Conservation (phyloP, 1,284 basidiomycete species). For the Xerocomus minutiporus region DNA sequence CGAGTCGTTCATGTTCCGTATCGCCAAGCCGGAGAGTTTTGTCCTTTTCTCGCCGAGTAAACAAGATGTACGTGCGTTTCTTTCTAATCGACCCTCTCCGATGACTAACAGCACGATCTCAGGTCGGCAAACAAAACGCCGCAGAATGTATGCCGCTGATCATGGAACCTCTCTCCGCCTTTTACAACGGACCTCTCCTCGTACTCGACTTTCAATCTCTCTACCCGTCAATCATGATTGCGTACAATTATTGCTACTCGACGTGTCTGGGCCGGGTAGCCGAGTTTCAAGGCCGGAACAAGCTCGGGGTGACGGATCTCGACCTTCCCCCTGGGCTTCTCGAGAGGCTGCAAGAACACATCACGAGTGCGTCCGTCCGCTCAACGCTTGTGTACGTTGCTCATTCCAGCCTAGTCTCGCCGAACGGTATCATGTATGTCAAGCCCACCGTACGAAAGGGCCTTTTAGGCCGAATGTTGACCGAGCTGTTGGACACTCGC, state of each 20-base stretch:
- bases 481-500: constrained; percentile 90
- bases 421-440: constrained; percentile 93
- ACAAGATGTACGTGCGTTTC: constrained; percentile 53
- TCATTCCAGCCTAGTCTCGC: constrained; percentile 61
- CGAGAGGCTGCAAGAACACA: constrained; percentile 64
- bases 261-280: constrained; percentile 90
- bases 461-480: constrained; percentile 87
- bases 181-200: constrained; percentile 86
- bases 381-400: neutral
- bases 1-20: constrained; percentile 96
- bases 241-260: constrained; percentile 96
- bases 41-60: constrained; percentile 84
- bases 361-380: constrained; percentile 53
- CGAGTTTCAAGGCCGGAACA: constrained; percentile 82
- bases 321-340: constrained; percentile 68
- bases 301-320: constrained; percentile 83
- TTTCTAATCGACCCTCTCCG: neutral
- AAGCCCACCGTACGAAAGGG: constrained; percentile 83
- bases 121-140: constrained; percentile 96
- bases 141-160: constrained; percentile 93
- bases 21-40: constrained; percentile 95
- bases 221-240: constrained; percentile 97
- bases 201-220: constrained; percentile 90
- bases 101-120: neutral
- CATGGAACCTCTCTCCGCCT: constrained; percentile 90